Base-by-base conservation (phyloP, 2,329 filamentous ascomycete species). In the Penicillium olsonii region DNA sequence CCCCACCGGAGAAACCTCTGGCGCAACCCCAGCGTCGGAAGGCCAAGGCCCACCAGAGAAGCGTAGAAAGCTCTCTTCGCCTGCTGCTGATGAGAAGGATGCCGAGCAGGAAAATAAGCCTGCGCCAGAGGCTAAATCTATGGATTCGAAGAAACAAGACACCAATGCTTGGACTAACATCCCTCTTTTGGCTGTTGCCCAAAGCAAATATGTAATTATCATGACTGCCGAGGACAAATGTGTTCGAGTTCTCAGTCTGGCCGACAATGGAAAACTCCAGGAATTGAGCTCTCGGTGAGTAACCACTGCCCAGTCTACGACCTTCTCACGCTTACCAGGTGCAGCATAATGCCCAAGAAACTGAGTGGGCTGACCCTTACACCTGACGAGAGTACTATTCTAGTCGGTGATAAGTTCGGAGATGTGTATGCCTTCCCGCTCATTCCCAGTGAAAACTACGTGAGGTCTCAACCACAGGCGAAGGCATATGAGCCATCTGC, bases 401-500 rank as follows among this genome's bases (percentile, higher is more conserved):
- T 97, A 50, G 85, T 84, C 54, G 92, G 85, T 44, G 94, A 99
- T 76, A 99, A 99, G 71, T 97, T 97, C 65, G 94, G 94, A 57
- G 94, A 99, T 68, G 92, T 96, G 53, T 97, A 96, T 72, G 83
- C 88, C 10, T 73, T 99, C 7, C 92, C 94, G 12, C 77, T 97
- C 3, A 68, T 90, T 37, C 70, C 68, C 6, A 65, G 62, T 22
- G 62, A 66, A 19, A 62, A 60, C 53, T 64, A 31, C 71, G 77
- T 11, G 61, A 68, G 64, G 50, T 37, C 29, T 15, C 53, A 53
- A 29, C 34, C 45, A 6, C 52, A 63, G 20, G 52, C 59, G 14
- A 74, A 73, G 50, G 45, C 67, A 4, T 80, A 74, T 59, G 68
- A 74, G 22, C 80, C 82, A 6, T 72, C 81, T 14, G 83, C 83